phyloP scores from a whole-genome alignment of 148 eudicot genomes.

The Camellia lanceoleosa region DNA sequence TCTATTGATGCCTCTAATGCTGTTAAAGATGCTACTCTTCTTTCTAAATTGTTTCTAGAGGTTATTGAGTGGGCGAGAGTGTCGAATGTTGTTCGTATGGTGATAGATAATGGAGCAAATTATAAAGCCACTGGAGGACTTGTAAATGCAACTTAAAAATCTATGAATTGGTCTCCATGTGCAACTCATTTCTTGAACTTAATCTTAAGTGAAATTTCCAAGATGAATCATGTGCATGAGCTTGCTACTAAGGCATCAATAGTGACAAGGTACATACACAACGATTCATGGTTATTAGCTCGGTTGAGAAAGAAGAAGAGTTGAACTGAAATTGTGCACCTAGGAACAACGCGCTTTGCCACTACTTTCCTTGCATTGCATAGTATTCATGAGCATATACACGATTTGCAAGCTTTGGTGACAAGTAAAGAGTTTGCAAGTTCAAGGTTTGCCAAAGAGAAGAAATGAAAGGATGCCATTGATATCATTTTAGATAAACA shows the following conservation, averaged over 20 bases:
- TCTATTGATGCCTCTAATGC: slow-evolving; percentile 12
- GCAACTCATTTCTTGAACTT: neutral
- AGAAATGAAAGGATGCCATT: too few relatives aligned
- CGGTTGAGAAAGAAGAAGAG: slow-evolving; percentile 5
- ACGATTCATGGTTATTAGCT: neutral
- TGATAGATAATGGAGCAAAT: slow-evolving; percentile 13
- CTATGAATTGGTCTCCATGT: neutral
- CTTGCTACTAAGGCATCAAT: neutral
- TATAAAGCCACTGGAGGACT: neutral
- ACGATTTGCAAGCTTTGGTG: neutral
- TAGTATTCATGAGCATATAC: neutral
- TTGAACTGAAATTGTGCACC: slow-evolving; percentile 17
- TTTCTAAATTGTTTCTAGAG: slow-evolving; percentile 4
- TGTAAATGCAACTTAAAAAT: neutral
- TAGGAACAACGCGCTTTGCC: slow-evolving; percentile 8
- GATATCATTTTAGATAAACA: too few relatives aligned
- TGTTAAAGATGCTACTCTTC: neutral
- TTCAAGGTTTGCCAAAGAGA: too few relatives aligned
- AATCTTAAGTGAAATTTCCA: neutral
- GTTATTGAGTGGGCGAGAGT: neutral
- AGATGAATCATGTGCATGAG: neutral
- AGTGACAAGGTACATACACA: neutral
- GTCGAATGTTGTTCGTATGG: slow-evolving; percentile 1
- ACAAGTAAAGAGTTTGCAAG: neutral
- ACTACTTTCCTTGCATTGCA: slow-evolving; percentile 8